Evolutionary conservation across 192 early-diverging fungal genomes (phyloP).

Genomic region (Rhizoclosmatium globosum): DNA sequence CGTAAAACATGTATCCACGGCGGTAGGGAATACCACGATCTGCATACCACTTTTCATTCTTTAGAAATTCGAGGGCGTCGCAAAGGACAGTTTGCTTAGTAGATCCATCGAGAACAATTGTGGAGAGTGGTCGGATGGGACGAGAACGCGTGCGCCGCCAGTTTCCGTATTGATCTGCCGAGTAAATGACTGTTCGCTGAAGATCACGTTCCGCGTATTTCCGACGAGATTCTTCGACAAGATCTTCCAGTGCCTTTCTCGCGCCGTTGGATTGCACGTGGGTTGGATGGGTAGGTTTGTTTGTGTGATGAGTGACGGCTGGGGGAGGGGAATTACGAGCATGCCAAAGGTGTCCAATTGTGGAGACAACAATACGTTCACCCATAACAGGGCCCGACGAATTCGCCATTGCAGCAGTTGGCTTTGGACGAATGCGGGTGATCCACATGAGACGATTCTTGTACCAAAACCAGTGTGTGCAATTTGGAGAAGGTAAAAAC

Average conservation of each 20-base stretch:
- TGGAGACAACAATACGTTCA: conserved; percentile 59
- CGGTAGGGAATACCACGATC: conserved; percentile 71
- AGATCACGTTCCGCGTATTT: conserved; percentile 67
- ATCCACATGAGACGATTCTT: conserved; percentile 33
- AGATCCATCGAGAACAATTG: conserved; percentile 51
- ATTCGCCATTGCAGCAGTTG: not conserved
- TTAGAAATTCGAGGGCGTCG: conserved; percentile 56
- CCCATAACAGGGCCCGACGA: conserved; percentile 38
- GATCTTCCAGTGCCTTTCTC: conserved; percentile 53
- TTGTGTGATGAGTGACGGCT: not conserved
- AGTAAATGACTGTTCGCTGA: conserved; percentile 68
- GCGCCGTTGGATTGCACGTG: conserved; percentile 12
- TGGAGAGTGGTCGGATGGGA: conserved; percentile 54
- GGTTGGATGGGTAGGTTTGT: not conserved
- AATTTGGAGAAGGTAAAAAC: conserved; percentile 69
- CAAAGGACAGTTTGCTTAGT: conserved; percentile 35
- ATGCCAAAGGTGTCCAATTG: conserved; percentile 55
- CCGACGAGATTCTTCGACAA: conserved; percentile 64
- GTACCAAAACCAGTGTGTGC: conserved; percentile 30
- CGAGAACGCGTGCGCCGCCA: conserved; percentile 65
- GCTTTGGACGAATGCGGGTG: conserved; percentile 22
- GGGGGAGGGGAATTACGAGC: not conserved
- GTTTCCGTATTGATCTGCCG: conserved; percentile 73
- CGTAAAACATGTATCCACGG: conserved; percentile 72
- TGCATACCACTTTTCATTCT: conserved; percentile 55